phyloP scores from a whole-genome alignment of 73 alveolate genomes.

The Tetrahymena borealis region DNA sequence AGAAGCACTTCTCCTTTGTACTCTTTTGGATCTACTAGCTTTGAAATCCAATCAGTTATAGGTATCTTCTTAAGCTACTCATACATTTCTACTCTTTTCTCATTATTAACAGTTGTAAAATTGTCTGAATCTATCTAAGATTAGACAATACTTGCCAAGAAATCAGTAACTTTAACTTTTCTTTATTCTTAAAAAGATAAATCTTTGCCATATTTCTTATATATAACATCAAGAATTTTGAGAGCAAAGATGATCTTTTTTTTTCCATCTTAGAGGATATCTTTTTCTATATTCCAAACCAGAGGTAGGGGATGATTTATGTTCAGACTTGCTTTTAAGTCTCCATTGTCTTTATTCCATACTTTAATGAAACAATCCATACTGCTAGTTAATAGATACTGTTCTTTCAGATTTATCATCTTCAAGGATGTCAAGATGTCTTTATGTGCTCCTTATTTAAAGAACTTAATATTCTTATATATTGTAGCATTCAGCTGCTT shows the following conservation, averaged over 20 bases:
- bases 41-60: neutral
- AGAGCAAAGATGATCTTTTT: neutral
- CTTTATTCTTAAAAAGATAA: neutral
- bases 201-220: neutral
- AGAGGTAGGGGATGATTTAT: neutral
- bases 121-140: neutral
- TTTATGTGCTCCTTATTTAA: neutral
- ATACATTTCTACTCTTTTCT: neutral
- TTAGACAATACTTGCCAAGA: neutral
- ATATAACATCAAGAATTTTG: neutral
- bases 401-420: neutral
- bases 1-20: neutral
- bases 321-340: neutral
- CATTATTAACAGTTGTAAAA: neutral
- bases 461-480: neutral
- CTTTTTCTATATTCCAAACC: neutral
- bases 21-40: neutral
- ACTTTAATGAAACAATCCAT: neutral
- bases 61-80: neutral
- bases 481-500: neutral
- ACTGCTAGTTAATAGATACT: neutral
- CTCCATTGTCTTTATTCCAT: neutral
- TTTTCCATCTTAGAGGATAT: neutral
- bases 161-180: neutral
- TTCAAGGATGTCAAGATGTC: neutral